Evolutionary conservation across 139 green algal genomes (phyloP).

Genomic region (Tetradesmus obliquus): DNA sequence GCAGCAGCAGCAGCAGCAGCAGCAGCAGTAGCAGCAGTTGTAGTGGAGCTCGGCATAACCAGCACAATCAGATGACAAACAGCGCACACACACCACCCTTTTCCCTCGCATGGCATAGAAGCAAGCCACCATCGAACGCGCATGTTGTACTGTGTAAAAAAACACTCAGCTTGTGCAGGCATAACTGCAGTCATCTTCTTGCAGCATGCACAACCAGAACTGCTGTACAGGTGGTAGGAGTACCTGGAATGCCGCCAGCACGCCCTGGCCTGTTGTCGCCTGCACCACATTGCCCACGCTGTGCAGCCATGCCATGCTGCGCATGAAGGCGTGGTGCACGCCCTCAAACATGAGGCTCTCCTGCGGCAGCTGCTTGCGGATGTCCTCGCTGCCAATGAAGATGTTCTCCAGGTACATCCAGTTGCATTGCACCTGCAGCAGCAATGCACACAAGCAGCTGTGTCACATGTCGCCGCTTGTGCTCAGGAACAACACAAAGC

Average conservation of each 20-base stretch:
- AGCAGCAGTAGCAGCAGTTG: background rate
- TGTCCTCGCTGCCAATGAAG: slow-evolving; percentile 92
- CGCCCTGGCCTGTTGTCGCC: slow-evolving; percentile 63
- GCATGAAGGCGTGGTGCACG: slow-evolving; percentile 75
- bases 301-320: slow-evolving; percentile 67
- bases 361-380: slow-evolving; percentile 89
- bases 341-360: slow-evolving; percentile 80
- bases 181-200: background rate
- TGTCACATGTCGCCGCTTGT: background rate
- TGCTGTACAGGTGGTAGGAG: background rate
- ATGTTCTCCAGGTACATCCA: slow-evolving; percentile 97
- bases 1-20: background rate
- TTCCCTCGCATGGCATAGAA: no score
- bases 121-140: background rate
- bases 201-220: background rate
- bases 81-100: background rate
- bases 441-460: background rate
- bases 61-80: background rate
- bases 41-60: background rate
- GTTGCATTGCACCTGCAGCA: slow-evolving; percentile 82
- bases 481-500: no score
- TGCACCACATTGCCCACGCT: slow-evolving; percentile 54
- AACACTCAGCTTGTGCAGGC: background rate
- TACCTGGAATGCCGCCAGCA: slow-evolving; percentile 80
- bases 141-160: background rate